Percentiles rank a stretch among this genome's conserved stretches.
These are phyloP conservation scores for Medicago lupulina DNA, from an alignment of 306 rosid species.

Conservation along the genomic window DNA sequence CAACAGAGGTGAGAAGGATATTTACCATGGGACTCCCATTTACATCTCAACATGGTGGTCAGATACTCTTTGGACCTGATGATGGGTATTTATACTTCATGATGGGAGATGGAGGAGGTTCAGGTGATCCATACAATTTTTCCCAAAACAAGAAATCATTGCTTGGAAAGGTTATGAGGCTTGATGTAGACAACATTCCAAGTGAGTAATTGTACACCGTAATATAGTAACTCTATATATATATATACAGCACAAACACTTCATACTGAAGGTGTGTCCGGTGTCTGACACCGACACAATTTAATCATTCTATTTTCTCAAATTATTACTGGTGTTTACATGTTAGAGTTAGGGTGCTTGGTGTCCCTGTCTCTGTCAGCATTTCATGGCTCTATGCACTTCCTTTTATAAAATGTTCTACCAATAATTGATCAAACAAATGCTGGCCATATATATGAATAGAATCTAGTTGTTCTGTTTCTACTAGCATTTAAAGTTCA, in stretches of 20 bases:
- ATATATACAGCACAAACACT: too few relatives aligned
- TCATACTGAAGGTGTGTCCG: too few relatives aligned
- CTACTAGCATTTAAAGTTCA: background rate
- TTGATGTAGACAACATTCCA: slow-evolving; percentile 76
- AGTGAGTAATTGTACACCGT: slow-evolving; percentile 55
- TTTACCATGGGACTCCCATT: slow-evolving; percentile 94
- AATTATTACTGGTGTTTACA: too few relatives aligned
- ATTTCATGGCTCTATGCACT: background rate
- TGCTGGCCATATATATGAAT: background rate
- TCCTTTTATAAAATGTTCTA: slow-evolving; percentile 1
- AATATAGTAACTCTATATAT: background rate
- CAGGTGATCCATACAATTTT: slow-evolving; percentile 85
- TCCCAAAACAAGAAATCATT: slow-evolving; percentile 94
- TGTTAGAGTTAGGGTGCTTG: too few relatives aligned
- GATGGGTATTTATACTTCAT: slow-evolving; percentile 88
- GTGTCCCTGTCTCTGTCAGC: too few relatives aligned
- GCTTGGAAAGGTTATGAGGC: slow-evolving; percentile 96
- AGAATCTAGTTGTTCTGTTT: background rate
- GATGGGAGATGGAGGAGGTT: slow-evolving; percentile 94
- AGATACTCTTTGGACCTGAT: slow-evolving; percentile 87
- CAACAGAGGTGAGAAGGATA: slow-evolving; percentile 90
- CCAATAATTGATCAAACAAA: slow-evolving; percentile 6
- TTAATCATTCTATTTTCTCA: too few relatives aligned
- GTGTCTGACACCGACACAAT: too few relatives aligned
- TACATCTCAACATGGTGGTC: slow-evolving; percentile 81